Percentiles rank a stretch among this genome's conserved stretches.
Conservation (phyloP, 2,329 filamentous ascomycete species). For the Metarhizium anisopliae region DNA sequence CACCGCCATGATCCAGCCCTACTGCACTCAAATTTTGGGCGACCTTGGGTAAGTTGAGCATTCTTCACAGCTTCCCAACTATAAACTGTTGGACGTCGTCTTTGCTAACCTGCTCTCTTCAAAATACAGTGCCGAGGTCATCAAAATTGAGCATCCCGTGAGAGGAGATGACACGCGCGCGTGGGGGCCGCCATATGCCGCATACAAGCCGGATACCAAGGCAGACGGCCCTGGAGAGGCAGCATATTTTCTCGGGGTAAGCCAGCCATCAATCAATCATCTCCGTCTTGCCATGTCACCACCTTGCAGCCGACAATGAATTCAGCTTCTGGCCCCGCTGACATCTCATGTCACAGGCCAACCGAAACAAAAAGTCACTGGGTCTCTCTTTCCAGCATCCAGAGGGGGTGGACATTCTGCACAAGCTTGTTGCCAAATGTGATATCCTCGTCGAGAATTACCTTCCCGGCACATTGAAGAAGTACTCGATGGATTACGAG, state of each 20-base stretch:
- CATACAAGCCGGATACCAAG: conserved; percentile 54
- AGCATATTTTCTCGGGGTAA: conserved; percentile 88
- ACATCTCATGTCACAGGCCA: conserved; percentile 50
- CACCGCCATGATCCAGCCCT: conserved; percentile 55
- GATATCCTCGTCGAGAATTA: conserved; percentile 98
- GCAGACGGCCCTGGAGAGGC: conserved; percentile 74
- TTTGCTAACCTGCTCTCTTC: background rate
- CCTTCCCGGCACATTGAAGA: conserved; percentile 78
- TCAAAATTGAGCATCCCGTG: conserved; percentile 92
- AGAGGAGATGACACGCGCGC: conserved; percentile 89
- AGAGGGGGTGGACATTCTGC: conserved; percentile 76
- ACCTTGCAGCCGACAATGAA: too few species aligned
- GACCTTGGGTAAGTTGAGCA: conserved; percentile 69
- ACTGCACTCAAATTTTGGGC: conserved; percentile 93
- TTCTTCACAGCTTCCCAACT: background rate
- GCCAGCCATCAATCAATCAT: conserved; percentile 4
- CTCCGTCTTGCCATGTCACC: background rate
- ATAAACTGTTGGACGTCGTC: too few species aligned
- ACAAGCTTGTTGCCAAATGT: conserved; percentile 72
- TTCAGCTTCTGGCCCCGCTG: too few species aligned
- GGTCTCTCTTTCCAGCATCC: conserved; percentile 84
- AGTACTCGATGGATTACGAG: conserved; percentile 85
- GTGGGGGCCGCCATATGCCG: conserved; percentile 92
- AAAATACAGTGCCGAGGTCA: conserved; percentile 70
- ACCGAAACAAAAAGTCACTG: conserved; percentile 94